Percentiles rank a stretch among this genome's conserved stretches.
Evolutionary conservation across 345 rosid genomes (phyloP).

Genomic region (Brassica incana): DNA sequence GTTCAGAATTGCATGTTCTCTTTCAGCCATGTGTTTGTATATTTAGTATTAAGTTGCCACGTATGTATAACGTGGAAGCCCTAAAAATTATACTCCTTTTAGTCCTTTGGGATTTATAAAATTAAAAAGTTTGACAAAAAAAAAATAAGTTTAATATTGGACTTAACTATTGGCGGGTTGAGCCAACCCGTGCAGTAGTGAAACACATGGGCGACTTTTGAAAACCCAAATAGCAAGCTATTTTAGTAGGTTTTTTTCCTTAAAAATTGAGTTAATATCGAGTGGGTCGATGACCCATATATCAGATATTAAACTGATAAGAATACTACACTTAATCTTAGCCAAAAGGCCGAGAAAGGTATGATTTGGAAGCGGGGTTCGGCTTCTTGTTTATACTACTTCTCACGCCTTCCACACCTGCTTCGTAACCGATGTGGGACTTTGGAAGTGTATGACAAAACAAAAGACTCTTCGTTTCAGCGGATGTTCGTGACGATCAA

Average conservation of each 20-base stretch:
- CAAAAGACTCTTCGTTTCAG: neutral
- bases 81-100: too few relatives aligned
- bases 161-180: neutral
- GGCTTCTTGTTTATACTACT: neutral
- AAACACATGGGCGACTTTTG: neutral
- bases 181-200: neutral
- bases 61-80: too few relatives aligned
- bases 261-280: neutral
- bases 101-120: too few relatives aligned
- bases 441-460: neutral
- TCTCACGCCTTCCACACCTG: neutral
- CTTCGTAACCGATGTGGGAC: constrained; percentile 27
- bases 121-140: too few relatives aligned
- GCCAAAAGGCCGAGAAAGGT: constrained; percentile 76
- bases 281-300: neutral
- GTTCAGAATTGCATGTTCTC: too few relatives aligned
- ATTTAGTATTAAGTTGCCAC: too few relatives aligned
- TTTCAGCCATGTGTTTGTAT: too few relatives aligned
- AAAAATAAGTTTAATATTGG: neutral
- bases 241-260: neutral
- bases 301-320: constrained; percentile 58
- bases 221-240: neutral
- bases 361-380: constrained; percentile 9
- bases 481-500: neutral
- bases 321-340: constrained; percentile 69